Evolutionary conservation across 805 yeast species (phyloP).

Genomic region (Ogataea degrootiae): DNA sequence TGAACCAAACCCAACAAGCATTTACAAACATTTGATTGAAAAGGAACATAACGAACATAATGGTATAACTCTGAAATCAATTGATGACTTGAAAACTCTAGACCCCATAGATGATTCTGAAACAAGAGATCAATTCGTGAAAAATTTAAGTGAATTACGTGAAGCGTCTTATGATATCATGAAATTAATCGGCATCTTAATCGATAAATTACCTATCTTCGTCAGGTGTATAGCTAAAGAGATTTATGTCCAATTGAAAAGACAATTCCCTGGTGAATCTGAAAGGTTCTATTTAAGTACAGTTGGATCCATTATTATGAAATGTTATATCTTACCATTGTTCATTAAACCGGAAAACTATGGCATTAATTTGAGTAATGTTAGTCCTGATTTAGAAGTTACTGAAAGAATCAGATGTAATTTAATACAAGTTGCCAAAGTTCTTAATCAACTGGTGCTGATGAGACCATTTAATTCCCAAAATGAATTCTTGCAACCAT

Average conservation of each 20-base stretch:
- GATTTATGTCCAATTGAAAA: constrained; percentile 27
- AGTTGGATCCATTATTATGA: constrained; percentile 61
- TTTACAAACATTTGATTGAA: constrained; percentile 40
- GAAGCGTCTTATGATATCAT: constrained; percentile 63
- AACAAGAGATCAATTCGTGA: constrained; percentile 66
- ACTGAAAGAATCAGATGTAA: constrained; percentile 38
- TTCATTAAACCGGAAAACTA: constrained; percentile 51
- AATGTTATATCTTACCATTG: constrained; percentile 44
- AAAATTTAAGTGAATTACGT: constrained; percentile 69
- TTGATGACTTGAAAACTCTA: constrained; percentile 30
- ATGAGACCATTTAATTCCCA: constrained; percentile 61
- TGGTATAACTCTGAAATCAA: constrained; percentile 21
- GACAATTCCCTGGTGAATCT: constrained; percentile 49
- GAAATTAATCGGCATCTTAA: constrained; percentile 40
- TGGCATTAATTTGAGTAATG: constrained; percentile 37
- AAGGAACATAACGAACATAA: constrained; percentile 26
- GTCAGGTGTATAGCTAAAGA: constrained; percentile 52
- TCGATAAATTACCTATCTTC: constrained; percentile 47
- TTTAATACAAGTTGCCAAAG: constrained; percentile 50
- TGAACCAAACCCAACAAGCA: constrained; percentile 74
- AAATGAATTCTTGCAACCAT: constrained; percentile 70
- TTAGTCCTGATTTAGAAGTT: constrained; percentile 23
- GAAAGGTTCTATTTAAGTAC: constrained; percentile 59
- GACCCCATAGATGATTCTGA: constrained; percentile 76
- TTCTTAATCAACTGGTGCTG: constrained; percentile 59